Percentiles rank a stretch among this genome's conserved stretches.
phyloP scores from a whole-genome alignment of 371 early-diverging fungal species.

The Thermomucor indicae-seudaticae region DNA sequence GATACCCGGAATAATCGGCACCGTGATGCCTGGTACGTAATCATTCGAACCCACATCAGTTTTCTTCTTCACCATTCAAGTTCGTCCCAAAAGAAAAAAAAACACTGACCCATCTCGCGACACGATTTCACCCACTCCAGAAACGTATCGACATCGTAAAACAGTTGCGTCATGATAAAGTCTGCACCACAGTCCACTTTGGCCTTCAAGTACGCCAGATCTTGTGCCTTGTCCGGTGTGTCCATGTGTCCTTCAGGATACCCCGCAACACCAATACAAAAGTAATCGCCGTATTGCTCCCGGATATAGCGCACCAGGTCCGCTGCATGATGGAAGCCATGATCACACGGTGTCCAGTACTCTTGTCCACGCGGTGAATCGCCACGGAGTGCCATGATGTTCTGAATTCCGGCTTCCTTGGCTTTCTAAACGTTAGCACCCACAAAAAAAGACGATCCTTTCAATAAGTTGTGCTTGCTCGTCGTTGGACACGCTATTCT shows the following conservation, averaged over 20 bases:
- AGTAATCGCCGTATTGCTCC: constrained; percentile 83
- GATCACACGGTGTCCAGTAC: constrained; percentile 77
- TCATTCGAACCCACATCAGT: not conserved
- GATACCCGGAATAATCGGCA: constrained; percentile 92
- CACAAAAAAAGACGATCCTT: not conserved
- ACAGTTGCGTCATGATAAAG: constrained; percentile 92
- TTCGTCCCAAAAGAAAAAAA: not conserved
- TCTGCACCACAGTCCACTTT: constrained; percentile 94
- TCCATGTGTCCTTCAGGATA: constrained; percentile 96
- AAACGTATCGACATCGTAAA: constrained; percentile 81
- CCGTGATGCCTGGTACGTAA: constrained; percentile 53
- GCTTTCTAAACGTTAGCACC: constrained; percentile 52
- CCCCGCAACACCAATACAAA: constrained; percentile 95
- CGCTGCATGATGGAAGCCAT: constrained; percentile 78
- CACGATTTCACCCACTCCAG: constrained; percentile 71
- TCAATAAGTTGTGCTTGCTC: not conserved
- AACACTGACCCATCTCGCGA: constrained; percentile 45
- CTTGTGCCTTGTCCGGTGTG: constrained; percentile 41
- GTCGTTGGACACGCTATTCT: not conserved
- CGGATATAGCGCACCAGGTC: constrained; percentile 93
- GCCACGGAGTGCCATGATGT: constrained; percentile 95
- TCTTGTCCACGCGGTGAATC: constrained; percentile 79
- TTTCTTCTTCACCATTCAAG: not conserved
- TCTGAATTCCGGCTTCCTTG: constrained; percentile 83
- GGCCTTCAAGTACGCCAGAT: constrained; percentile 66